Base-by-base conservation (phyloP, 805 yeast genomes). In the Brettanomyces anomalus region DNA sequence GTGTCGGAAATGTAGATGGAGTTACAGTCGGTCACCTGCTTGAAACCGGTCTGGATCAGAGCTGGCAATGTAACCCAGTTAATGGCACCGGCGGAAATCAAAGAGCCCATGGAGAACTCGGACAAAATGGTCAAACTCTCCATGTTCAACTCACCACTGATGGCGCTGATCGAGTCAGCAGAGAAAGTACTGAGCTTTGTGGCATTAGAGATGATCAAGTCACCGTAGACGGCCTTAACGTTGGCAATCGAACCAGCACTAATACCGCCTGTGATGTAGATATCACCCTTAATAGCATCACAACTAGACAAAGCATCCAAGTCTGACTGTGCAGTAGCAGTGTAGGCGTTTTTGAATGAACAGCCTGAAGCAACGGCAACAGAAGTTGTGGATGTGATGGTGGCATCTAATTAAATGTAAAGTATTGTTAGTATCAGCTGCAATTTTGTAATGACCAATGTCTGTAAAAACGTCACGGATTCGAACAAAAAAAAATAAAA, bases 51-150 rank as follows among this genome's bases (percentile, higher is more conserved):
- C 43, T 66, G 58, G 53, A 70, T 65, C 59, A 90, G 78, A 53
- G 88, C 90, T 61, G 97, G 96, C 64, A 93, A 76, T 54, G 96
- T 87, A 58, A 77, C 74, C 70, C 85, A 80, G 65, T 71, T 67
- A 58, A 93, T 76, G 44, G 86, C 66, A 61, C 95, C 96, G 52
- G 88, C 95, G 51, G 85, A 74, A 61, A 79, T 71, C 62, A 90
- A 77, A 54, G 74, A 70, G 51, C 95, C 95, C 64, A 89, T 76
- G 56, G 82, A 74, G 46, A 90, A 71, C 46, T 79, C 65, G 52
- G 70, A 55, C 64, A 93, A 74, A 47, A 78, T 65, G 57, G 90
- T 83, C 65, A 85, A 76, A 49, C 69, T 67, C 51, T 70, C 61
- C 51, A 93, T 68, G 47, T 66, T 64, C 54, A 93, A 74, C 49